Evolutionary conservation across 345 rosid species (phyloP), one percentile per base, ranked within the genome.

Genomic region (Aurinia saxatilis): DNA sequence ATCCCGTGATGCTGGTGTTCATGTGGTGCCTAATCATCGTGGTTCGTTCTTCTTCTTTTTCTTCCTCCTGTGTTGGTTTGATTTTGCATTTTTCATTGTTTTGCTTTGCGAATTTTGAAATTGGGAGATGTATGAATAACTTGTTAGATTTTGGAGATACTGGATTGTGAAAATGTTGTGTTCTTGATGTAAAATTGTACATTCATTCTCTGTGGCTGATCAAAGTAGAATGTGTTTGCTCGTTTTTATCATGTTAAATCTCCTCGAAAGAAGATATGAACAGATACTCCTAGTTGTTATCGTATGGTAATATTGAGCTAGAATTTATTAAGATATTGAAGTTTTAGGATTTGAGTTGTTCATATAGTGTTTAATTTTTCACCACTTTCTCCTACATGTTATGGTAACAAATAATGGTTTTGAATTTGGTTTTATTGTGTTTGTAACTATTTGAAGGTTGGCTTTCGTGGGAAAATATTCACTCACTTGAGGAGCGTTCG

Each of bases 401-500:
- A 25, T 23, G 27, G 1, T 38, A 12, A 38, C 27, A 42, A 52
- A 25, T 21, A 47, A 13, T 21, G 17, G 17, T 53, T 34, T 39
- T 33, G 57, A 49, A 56, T 50, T 16, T 34, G 65, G 35, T 16
- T 33, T 57, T 38, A n/a, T 1, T 71, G 49, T 65, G 7, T 42
- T 50, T 53, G 10, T 40, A 51, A 47, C 38, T 44, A 42, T 63
- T 64, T 52, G 44, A 77, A 95, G 96, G 99, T 68, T 95, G 99
- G 99, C 90, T 90, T 80, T 86, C 96, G 62, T 95, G 99, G 99
- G 76, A 80, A 48, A 82, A 81, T 39, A 39, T 82, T 76, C 99
- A 95, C 66, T 64, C 68, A 40, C 85, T 95, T 29, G 99, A 95
- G 78, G 97, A 95, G 82, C 80, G 82, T 67, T 61, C 80, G 14